Percentiles rank a stretch among this genome's conserved stretches.
These are phyloP conservation scores for Aurantiochytrium sp. DNA, from an alignment of 108 stramenopile genomes.

Conservation along the genomic window DNA sequence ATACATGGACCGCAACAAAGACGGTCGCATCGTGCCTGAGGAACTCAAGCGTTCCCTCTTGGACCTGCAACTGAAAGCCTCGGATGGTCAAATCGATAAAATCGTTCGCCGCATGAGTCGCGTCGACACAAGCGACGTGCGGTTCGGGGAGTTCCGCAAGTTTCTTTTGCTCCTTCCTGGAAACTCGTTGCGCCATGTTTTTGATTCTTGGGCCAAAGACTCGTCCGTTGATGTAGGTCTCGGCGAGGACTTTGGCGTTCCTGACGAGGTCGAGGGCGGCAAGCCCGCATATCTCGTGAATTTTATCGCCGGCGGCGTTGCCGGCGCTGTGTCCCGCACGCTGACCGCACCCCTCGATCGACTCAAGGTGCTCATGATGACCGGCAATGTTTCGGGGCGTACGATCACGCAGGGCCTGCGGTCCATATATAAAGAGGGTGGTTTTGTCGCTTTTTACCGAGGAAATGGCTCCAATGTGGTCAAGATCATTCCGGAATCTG, in stretches of 20 bases:
- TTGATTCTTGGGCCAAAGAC: constrained; percentile 42
- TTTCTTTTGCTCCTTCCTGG: constrained; percentile 31
- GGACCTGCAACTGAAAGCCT: constrained; percentile 29
- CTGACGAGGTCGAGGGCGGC: constrained; percentile 31
- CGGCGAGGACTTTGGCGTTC: constrained; percentile 28
- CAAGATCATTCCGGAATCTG: constrained; percentile 49
- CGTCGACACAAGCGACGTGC: constrained; percentile 32
- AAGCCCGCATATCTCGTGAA: constrained; percentile 34
- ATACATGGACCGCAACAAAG: constrained; percentile 28
- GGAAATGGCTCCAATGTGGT: constrained; percentile 46
- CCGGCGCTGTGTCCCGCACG: constrained; percentile 36
- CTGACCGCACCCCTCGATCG: constrained; percentile 42
- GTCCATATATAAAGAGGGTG: constrained; percentile 29
- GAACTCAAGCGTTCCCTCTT: constrained; percentile 26
- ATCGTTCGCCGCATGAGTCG: constrained; percentile 32
- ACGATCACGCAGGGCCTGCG: constrained; percentile 24
- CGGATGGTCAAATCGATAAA: constrained; percentile 36
- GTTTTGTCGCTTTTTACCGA: constrained; percentile 36
- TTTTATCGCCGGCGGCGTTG: constrained; percentile 39
- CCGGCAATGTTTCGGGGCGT: constrained; percentile 27
- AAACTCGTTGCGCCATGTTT: constrained; percentile 3
- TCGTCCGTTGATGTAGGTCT: constrained; percentile 35
- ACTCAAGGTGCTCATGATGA: constrained; percentile 36
- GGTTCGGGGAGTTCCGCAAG: constrained; percentile 34
- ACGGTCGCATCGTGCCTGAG: constrained; percentile 30